Conservation (phyloP, 2,329 filamentous ascomycete species). For the Xylaria sp. region DNA sequence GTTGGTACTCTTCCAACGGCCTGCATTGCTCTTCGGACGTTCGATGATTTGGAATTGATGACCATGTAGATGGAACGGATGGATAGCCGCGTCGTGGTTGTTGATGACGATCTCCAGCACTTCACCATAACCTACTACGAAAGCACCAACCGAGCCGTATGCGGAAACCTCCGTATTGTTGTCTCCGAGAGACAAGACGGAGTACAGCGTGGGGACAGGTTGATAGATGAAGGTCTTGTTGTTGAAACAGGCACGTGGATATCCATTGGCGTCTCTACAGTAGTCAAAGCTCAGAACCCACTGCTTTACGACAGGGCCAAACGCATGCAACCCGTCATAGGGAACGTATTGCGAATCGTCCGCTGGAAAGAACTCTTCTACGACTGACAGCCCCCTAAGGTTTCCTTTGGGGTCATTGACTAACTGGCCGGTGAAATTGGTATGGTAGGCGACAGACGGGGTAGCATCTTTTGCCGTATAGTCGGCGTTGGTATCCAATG, state of each 20-base stretch:
- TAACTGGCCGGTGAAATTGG: conserved; percentile 58
- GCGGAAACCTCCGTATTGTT: conserved; percentile 55
- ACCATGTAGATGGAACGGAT: conserved; percentile 66
- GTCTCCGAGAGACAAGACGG: conserved; percentile 67
- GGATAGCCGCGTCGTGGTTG: conserved; percentile 58
- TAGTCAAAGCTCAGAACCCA: conserved; percentile 67
- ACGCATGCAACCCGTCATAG: conserved; percentile 60
- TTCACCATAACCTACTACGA: conserved; percentile 52
- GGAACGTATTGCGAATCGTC: conserved; percentile 72
- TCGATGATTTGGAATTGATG: conserved; percentile 66
- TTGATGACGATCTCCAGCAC: conserved; percentile 62
- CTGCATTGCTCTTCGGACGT: conserved; percentile 51
- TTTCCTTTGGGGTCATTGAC: conserved; percentile 51
- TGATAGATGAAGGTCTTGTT: conserved; percentile 73
- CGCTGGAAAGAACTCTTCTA: conserved; percentile 59
- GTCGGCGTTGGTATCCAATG: conserved; percentile 58
- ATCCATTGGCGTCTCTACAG: conserved; percentile 69
- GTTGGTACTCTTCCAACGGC: conserved; percentile 50
- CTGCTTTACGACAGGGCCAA: conserved; percentile 63
- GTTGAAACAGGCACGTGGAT: conserved; percentile 72
- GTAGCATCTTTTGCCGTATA: conserved; percentile 45
- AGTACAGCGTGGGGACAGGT: conserved; percentile 77
- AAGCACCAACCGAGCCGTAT: conserved; percentile 57
- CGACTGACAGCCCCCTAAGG: conserved; percentile 45
- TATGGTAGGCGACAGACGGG: conserved; percentile 36